Percentiles rank a stretch among this genome's conserved stretches.
Evolutionary conservation across 2,329 filamentous ascomycete genomes (phyloP).

Genomic region (Exophiala viscosa): DNA sequence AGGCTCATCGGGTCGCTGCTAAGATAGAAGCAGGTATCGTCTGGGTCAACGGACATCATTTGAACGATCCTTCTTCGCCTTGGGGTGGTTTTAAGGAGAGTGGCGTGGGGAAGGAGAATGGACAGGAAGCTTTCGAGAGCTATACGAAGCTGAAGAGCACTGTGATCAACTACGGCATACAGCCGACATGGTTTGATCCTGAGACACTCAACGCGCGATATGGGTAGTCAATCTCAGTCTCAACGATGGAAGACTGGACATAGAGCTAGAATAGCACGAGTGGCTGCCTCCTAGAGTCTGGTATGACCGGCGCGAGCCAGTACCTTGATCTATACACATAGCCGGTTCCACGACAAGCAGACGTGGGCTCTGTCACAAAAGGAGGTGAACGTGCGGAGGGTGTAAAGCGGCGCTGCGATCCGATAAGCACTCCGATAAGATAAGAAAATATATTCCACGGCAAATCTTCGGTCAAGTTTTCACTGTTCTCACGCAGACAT

Average conservation of each 20-base stretch:
- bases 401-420: not conserved
- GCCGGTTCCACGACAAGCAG: not conserved
- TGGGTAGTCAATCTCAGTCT: slow-evolving; percentile 39
- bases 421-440: not conserved
- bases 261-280: not conserved
- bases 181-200: slow-evolving; percentile 67
- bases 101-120: slow-evolving; percentile 71
- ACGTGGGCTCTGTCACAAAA: not conserved
- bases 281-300: not conserved
- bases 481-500: not conserved
- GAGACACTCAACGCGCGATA: slow-evolving; percentile 56
- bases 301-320: not conserved
- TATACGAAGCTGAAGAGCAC: slow-evolving; percentile 59
- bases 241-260: not conserved
- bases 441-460: not conserved
- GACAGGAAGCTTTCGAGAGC: slow-evolving; percentile 57
- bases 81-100: slow-evolving; percentile 65
- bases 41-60: slow-evolving; percentile 57
- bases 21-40: slow-evolving; percentile 49
- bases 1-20: slow-evolving; percentile 47
- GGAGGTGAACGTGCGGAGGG: not conserved
- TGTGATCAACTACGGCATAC: slow-evolving; percentile 63
- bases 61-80: slow-evolving; percentile 68
- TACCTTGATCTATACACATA: not conserved
- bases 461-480: not conserved